Evolutionary conservation across 2,329 filamentous ascomycete genomes (phyloP).

Genomic region (Xylaria sp.): DNA sequence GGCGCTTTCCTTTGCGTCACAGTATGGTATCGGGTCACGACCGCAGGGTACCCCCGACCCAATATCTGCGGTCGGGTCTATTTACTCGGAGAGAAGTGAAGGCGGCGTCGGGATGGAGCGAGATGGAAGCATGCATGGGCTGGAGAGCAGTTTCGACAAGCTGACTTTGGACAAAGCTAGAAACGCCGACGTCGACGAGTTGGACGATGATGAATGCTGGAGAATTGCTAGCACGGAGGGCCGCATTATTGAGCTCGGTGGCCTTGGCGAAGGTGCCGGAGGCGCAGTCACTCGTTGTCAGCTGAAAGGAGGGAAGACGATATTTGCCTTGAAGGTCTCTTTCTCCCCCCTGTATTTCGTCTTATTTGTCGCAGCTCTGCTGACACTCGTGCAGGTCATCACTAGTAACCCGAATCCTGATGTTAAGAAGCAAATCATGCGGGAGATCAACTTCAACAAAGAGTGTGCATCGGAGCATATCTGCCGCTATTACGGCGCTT

Average conservation of each 20-base stretch:
- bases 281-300: slow-evolving; percentile 92
- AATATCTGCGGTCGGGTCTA: slow-evolving; percentile 83
- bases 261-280: slow-evolving; percentile 90
- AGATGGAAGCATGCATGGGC: slow-evolving; percentile 77
- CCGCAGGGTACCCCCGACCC: slow-evolving; percentile 78
- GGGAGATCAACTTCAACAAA: slow-evolving; percentile 97
- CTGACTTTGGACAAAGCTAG: slow-evolving; percentile 81
- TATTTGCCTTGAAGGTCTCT: slow-evolving; percentile 92
- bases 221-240: slow-evolving; percentile 88
- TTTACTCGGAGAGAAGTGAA: slow-evolving; percentile 82
- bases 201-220: slow-evolving; percentile 90
- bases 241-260: slow-evolving; percentile 85
- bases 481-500: slow-evolving; percentile 96
- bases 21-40: slow-evolving; percentile 70
- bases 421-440: slow-evolving; percentile 97
- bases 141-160: slow-evolving; percentile 76
- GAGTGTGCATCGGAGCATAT: slow-evolving; percentile 95
- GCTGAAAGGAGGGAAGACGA: slow-evolving; percentile 87
- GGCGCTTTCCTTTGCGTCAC: slow-evolving; percentile 77
- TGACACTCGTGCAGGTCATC: slow-evolving; percentile 72
- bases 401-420: slow-evolving; percentile 97
- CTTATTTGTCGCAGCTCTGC: slow-evolving; percentile 18
- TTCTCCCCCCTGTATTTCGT: background rate
- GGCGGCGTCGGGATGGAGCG: slow-evolving; percentile 79
- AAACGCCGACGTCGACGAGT: slow-evolving; percentile 86